These are phyloP conservation scores for Penicillium paxilli DNA, from an alignment of 495 filamentous ascomycete genomes.

Conservation along the genomic window DNA sequence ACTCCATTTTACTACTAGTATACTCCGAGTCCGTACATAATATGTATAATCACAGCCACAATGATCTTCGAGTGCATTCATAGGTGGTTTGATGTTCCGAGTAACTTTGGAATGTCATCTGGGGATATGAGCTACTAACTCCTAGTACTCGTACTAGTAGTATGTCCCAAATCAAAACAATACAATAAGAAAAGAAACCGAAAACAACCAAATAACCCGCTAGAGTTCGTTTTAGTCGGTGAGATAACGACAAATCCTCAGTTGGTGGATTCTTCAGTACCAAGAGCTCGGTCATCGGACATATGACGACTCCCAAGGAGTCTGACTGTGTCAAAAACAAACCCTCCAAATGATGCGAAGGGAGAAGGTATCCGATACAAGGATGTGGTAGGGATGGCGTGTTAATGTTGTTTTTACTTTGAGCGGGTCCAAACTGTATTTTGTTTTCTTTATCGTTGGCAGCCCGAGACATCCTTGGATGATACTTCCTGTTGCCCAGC, in stretches of 20 bases:
- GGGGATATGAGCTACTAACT: background rate
- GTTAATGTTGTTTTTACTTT: background rate
- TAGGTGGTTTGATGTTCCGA: background rate
- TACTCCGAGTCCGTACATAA: background rate
- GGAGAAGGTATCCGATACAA: conserved; percentile 5
- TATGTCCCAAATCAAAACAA: too few relatives aligned
- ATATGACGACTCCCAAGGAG: background rate
- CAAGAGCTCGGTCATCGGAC: conserved; percentile 13
- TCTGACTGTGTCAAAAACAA: background rate
- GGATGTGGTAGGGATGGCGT: background rate
- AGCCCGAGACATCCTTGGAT: background rate
- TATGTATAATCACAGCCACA: background rate
- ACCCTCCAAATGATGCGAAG: background rate
- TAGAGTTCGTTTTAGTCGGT: too few relatives aligned
- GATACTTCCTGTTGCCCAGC: too few relatives aligned
- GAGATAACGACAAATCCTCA: too few relatives aligned
- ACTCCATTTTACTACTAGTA: background rate
- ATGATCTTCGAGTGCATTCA: background rate
- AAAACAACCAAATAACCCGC: too few relatives aligned
- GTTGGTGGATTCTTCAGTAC: background rate
- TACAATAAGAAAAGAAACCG: too few relatives aligned
- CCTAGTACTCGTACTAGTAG: too few relatives aligned
- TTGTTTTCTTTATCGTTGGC: background rate
- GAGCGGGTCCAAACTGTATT: background rate
- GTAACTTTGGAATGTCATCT: background rate